These are phyloP conservation scores for Solanum acaule DNA, from an alignment of 257 asterid species.

Conservation along the genomic window DNA sequence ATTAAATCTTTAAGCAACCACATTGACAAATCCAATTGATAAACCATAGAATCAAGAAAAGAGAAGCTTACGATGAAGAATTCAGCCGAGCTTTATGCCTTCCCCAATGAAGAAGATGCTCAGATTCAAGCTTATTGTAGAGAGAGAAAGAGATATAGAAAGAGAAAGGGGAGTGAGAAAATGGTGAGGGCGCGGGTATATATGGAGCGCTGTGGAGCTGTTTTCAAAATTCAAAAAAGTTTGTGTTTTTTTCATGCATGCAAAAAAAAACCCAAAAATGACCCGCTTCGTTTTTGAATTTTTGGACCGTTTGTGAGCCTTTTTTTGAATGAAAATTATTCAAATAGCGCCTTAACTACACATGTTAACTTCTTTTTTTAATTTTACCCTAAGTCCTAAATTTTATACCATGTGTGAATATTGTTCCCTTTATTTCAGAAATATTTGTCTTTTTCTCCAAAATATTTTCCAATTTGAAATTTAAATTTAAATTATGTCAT, in stretches of 20 bases:
- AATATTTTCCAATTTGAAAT: background rate
- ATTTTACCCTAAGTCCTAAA: background rate
- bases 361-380: background rate
- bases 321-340: background rate
- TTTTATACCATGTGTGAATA: background rate
- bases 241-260: background rate
- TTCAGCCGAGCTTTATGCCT: background rate
- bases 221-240: conserved; percentile 39
- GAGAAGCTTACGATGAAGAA: conserved; percentile 11
- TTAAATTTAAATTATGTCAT: background rate
- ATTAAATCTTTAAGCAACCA: background rate
- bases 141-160: background rate
- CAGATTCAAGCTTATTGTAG: background rate
- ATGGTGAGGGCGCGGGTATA: conserved; percentile 25
- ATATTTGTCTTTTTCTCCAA: background rate
- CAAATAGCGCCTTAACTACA: conserved; percentile 2
- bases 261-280: conserved; percentile 4
- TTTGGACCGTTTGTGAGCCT: conserved; percentile 36
- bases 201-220: conserved; percentile 6
- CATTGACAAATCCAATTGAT: background rate
- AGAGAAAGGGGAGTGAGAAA: background rate
- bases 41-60: background rate
- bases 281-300: conserved; percentile 41
- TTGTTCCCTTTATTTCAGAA: background rate
- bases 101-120: background rate